phyloP scores from a whole-genome alignment of 176 grass and related monocot genomes.

The Carex cristatella region DNA sequence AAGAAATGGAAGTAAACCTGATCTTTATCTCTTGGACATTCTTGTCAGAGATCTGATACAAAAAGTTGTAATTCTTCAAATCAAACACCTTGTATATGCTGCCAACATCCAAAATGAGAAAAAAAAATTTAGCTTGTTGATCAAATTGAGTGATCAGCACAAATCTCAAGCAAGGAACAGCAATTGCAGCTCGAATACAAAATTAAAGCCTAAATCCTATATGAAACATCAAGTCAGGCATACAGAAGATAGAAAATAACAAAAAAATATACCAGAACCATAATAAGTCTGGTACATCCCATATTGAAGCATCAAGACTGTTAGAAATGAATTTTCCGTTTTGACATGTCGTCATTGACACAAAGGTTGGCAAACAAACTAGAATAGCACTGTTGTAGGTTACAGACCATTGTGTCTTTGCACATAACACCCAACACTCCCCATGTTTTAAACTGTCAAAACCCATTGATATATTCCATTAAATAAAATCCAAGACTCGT shows the following conservation, averaged over 20 bases:
- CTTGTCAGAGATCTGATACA: slow-evolving; percentile 77
- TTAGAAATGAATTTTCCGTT: not conserved
- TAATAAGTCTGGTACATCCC: not conserved
- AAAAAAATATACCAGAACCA: not conserved
- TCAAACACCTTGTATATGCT: slow-evolving; percentile 97
- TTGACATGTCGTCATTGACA: not conserved
- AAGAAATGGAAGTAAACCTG: slow-evolving; percentile 40
- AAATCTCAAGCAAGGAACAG: not conserved
- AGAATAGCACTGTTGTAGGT: not conserved
- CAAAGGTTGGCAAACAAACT: not conserved
- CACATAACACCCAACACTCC: not conserved
- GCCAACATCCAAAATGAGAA: slow-evolving; percentile 12
- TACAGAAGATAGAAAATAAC: not conserved
- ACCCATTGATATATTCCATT: not conserved
- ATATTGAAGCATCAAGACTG: not conserved
- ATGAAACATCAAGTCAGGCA: not conserved
- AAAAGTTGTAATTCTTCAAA: slow-evolving; percentile 87
- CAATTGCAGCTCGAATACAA: not conserved
- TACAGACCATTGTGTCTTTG: not conserved
- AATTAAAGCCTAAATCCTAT: not conserved
- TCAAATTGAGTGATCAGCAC: not conserved
- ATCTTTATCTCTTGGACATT: slow-evolving; percentile 98
- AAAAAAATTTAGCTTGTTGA: not conserved
- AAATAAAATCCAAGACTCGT: not conserved
- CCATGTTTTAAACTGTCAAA: not conserved